These are phyloP conservation scores for Fusarium sp. DNA, from an alignment of 2,329 filamentous ascomycete genomes.

Conservation along the genomic window DNA sequence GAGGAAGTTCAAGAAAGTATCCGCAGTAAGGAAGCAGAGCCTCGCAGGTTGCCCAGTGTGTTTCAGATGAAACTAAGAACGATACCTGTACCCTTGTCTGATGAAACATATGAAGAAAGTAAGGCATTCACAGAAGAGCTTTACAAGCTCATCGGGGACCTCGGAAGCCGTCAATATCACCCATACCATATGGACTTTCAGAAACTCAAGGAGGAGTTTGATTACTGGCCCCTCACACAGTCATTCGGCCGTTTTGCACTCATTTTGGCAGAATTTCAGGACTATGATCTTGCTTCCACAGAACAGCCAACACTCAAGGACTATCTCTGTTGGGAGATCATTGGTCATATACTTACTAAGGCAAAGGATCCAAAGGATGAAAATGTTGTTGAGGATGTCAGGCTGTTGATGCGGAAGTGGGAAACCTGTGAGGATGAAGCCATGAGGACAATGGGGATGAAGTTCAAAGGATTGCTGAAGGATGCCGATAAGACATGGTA, in stretches of 20 bases:
- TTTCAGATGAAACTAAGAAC: slow-evolving; percentile 23
- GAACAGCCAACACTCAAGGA: slow-evolving; percentile 19
- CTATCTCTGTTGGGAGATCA: slow-evolving; percentile 36
- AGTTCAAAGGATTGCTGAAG: background rate
- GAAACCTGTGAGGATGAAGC: slow-evolving; percentile 1
- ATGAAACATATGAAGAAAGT: background rate
- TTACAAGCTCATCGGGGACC: slow-evolving; percentile 15
- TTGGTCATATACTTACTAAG: slow-evolving; percentile 3
- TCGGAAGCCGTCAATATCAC: slow-evolving; percentile 10
- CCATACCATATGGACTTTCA: slow-evolving; percentile 42
- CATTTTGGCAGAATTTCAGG: slow-evolving; percentile 1
- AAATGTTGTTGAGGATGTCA: background rate
- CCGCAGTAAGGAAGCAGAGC: background rate
- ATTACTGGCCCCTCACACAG: background rate
- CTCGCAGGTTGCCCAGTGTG: slow-evolving; percentile 17
- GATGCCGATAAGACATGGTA: slow-evolving; percentile 4
- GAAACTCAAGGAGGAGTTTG: slow-evolving; percentile 20
- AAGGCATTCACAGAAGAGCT: slow-evolving; percentile 18
- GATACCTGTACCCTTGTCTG: slow-evolving; percentile 24
- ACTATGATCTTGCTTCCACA: background rate
- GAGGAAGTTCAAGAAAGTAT: slow-evolving; percentile 4
- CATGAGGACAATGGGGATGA: slow-evolving; percentile 11
- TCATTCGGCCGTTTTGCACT: slow-evolving; percentile 17
- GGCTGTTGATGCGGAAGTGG: slow-evolving; percentile 25
- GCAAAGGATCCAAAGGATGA: background rate